A percentile compares a stretch with the other conserved stretches of the same genome.
Conservation (phyloP, 352 stramenopile species). For the Globisporangium mamillatum region DNA sequence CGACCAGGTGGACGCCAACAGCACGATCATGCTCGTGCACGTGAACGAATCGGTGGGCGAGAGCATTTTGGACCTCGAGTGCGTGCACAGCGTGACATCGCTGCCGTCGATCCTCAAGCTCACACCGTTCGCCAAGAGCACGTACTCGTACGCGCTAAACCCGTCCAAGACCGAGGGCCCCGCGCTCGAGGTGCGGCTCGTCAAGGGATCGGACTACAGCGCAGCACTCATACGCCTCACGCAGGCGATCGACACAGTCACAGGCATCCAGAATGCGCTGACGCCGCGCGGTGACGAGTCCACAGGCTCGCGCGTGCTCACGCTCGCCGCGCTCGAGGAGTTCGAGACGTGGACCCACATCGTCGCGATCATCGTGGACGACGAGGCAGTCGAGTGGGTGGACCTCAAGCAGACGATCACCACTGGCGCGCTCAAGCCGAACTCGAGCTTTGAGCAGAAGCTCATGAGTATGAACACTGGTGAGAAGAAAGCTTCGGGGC, state of each 20-base stretch:
- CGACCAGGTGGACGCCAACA: constrained; percentile 35
- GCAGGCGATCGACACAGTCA: constrained; percentile 24
- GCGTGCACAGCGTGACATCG: constrained; percentile 46
- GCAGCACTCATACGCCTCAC: constrained; percentile 29
- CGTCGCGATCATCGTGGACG: constrained; percentile 46
- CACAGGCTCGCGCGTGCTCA: constrained; percentile 28
- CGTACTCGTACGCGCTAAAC: constrained; percentile 31
- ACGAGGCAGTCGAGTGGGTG: constrained; percentile 71
- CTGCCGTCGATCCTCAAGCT: constrained; percentile 70
- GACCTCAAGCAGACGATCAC: constrained; percentile 51
- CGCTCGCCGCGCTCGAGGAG: constrained; percentile 44
- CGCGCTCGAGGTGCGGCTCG: constrained; percentile 43
- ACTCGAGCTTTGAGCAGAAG: constrained; percentile 41
- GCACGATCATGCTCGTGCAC: constrained; percentile 61
- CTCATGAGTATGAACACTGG: constrained; percentile 18
- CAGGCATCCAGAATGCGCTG: constrained; percentile 54
- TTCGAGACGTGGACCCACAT: constrained; percentile 56
- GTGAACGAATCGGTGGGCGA: constrained; percentile 42
- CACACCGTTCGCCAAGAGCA: constrained; percentile 67
- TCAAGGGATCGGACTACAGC: constrained; percentile 31
- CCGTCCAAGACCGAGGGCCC: constrained; percentile 29
- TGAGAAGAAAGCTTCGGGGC: background rate
- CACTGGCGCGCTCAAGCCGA: constrained; percentile 28
- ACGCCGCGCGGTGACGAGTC: constrained; percentile 22
- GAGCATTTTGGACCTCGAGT: constrained; percentile 41